Percentiles rank a stretch among this genome's conserved stretches.
These are phyloP conservation scores for Irpex sp. DNA, from an alignment of 1,284 basidiomycete genomes.

Conservation along the genomic window DNA sequence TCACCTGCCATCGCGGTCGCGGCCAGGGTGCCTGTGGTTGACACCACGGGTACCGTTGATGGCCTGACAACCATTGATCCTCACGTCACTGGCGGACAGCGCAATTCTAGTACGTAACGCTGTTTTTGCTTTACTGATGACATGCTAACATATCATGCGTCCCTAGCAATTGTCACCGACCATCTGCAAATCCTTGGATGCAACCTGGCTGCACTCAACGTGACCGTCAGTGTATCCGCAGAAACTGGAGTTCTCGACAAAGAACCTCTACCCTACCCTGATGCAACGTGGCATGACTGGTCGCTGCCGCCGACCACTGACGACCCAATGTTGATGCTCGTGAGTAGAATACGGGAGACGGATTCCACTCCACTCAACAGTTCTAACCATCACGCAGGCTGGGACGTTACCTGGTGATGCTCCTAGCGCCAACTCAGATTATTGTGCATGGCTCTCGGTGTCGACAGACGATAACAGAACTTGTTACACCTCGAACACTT, in stretches of 20 bases:
- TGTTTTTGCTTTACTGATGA: too few relatives aligned
- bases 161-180: background rate
- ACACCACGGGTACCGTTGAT: background rate
- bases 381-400: background rate
- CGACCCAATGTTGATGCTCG: background rate
- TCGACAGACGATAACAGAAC: background rate
- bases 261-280: background rate
- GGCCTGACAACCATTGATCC: background rate
- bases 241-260: background rate
- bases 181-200: background rate
- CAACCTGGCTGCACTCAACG: background rate
- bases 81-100: too few relatives aligned
- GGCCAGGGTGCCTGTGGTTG: background rate
- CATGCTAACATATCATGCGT: background rate
- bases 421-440: background rate
- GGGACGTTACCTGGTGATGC: background rate
- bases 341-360: background rate
- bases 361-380: background rate
- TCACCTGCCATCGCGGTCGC: background rate
- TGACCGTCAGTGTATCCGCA: background rate
- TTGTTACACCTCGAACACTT: background rate
- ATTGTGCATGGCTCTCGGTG: background rate
- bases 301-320: background rate
- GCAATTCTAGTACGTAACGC: too few relatives aligned
- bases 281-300: slow-evolving; percentile 1